Conservation (phyloP, 257 asterid genomes). For the Petunia secreta region DNA sequence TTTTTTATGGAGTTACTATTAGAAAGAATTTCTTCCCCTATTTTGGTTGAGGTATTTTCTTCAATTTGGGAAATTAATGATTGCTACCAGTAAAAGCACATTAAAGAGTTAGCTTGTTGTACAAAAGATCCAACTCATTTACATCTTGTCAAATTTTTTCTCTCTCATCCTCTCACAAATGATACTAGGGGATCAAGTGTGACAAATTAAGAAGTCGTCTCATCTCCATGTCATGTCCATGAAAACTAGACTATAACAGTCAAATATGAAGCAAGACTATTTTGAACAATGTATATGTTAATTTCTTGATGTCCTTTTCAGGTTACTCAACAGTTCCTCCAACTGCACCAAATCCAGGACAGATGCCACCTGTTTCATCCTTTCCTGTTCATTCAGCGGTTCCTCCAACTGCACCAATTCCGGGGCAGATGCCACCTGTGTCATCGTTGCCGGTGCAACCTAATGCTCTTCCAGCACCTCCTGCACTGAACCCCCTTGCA, state of each 20-base stretch:
- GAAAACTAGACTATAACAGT: background rate
- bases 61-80: background rate
- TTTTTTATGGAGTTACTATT: background rate
- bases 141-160: background rate
- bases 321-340: conserved; percentile 44
- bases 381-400: conserved; percentile 32
- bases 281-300: background rate
- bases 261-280: background rate
- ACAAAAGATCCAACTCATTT: background rate
- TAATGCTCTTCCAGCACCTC: conserved; percentile 37
- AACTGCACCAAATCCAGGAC: conserved; percentile 41
- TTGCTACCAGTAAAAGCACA: background rate
- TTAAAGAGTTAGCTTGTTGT: background rate
- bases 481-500: conserved; percentile 33
- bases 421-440: conserved; percentile 43
- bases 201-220: background rate
- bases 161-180: background rate
- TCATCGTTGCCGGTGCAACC: conserved; percentile 42
- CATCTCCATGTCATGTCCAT: background rate
- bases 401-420: conserved; percentile 36
- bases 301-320: conserved; percentile 26
- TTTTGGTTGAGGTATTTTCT: conserved; percentile 17
- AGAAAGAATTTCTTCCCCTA: background rate
- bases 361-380: conserved; percentile 40
- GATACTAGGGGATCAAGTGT: background rate